Conservation (phyloP, 2,329 filamentous ascomycete species). For the Epichloe glyceriae region DNA sequence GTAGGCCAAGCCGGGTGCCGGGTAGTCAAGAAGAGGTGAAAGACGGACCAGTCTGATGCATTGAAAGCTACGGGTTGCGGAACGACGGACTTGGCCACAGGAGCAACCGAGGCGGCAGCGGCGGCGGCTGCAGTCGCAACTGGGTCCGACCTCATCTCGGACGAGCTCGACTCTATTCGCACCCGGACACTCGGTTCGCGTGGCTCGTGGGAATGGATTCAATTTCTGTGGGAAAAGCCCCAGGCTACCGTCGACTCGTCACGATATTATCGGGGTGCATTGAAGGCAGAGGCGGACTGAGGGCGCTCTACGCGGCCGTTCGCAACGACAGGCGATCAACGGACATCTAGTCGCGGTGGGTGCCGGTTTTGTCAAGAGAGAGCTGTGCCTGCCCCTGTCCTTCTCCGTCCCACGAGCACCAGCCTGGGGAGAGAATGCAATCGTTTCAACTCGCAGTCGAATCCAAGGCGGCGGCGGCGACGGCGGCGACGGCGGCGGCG, state of each 20-base stretch:
- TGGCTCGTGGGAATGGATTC: not conserved
- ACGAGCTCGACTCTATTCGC: not conserved
- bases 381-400: not conserved
- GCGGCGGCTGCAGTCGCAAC: slow-evolving; percentile 3
- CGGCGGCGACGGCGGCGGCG: no score
- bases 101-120: slow-evolving; percentile 2
- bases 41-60: slow-evolving; percentile 12
- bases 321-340: not conserved
- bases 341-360: not conserved
- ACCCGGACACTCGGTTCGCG: not conserved
- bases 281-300: not conserved
- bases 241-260: not conserved
- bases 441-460: not conserved
- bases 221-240: not conserved
- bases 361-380: not conserved
- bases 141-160: slow-evolving; percentile 6
- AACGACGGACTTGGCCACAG: not conserved
- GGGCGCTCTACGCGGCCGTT: not conserved
- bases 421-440: not conserved
- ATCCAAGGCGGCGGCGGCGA: not conserved
- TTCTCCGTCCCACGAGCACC: not conserved
- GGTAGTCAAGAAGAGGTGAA: not conserved
- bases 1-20: not conserved
- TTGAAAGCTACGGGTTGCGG: slow-evolving; percentile 11
- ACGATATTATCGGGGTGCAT: slow-evolving; percentile 1